A percentile compares a stretch with the other conserved stretches of the same genome.
Conservation (phyloP, 352 stramenopile species). For the Globisporangium cystogenes region DNA sequence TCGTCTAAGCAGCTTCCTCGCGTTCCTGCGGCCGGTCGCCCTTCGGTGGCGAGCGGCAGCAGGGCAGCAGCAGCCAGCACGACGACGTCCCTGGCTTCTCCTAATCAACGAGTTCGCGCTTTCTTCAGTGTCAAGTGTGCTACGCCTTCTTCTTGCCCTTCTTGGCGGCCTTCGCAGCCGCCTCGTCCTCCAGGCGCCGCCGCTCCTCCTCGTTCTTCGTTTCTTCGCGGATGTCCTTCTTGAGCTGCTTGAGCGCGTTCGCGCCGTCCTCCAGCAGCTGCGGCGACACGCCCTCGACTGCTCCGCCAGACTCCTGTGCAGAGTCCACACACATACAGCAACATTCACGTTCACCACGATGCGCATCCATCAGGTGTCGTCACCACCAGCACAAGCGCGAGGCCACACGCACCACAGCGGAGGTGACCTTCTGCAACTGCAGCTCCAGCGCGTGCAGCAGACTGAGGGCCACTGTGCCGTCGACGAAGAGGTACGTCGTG, state of each 20-base stretch:
- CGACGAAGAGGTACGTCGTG: slow-evolving; percentile 42
- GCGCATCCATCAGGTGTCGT: background rate
- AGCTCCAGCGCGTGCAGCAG: slow-evolving; percentile 65
- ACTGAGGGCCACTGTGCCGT: slow-evolving; percentile 38
- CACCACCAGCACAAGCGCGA: background rate
- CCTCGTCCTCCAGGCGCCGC: slow-evolving; percentile 62
- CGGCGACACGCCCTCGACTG: slow-evolving; percentile 44
- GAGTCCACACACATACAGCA: slow-evolving; percentile 4
- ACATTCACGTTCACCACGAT: background rate
- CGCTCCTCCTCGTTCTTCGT: slow-evolving; percentile 71
- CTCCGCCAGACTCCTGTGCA: slow-evolving; percentile 31
- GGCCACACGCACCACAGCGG: slow-evolving; percentile 27
- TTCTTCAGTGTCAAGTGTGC: slow-evolving; percentile 14
- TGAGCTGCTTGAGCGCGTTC: slow-evolving; percentile 64
- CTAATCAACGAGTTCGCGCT: slow-evolving; percentile 22
- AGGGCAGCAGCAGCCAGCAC: background rate
- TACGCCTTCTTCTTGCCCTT: slow-evolving; percentile 76
- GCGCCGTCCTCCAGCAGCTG: slow-evolving; percentile 54
- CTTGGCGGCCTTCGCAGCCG: slow-evolving; percentile 66
- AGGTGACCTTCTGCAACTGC: slow-evolving; percentile 44
- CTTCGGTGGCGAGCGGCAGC: too few relatives aligned
- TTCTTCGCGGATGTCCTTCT: slow-evolving; percentile 80
- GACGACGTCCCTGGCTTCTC: background rate
- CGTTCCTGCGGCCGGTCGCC: too few relatives aligned
- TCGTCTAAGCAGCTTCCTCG: slow-evolving; percentile 96